These are phyloP conservation scores for Tympanopsis confertula DNA, from an alignment of 2,329 filamentous ascomycete species.

Conservation along the genomic window DNA sequence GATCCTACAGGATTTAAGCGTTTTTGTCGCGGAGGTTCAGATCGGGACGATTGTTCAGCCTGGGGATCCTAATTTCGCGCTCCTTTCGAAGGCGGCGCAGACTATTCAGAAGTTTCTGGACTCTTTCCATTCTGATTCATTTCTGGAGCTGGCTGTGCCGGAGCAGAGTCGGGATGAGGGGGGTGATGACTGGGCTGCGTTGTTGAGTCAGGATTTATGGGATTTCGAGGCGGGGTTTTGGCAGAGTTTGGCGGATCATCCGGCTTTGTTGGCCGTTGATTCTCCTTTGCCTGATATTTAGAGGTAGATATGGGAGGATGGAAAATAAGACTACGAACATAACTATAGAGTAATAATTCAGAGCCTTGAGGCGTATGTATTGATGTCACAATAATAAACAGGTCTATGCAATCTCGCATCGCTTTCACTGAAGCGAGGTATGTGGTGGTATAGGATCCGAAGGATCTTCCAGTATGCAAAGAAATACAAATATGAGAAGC, in stretches of 20 bases:
- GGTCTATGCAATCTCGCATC: too few species aligned
- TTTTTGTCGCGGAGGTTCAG: slow-evolving; percentile 17
- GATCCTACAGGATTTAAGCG: slow-evolving; percentile 15
- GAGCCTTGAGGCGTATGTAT: too few species aligned
- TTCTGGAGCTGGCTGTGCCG: too few species aligned
- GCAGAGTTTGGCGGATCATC: slow-evolving; percentile 16
- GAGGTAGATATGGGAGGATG: too few species aligned
- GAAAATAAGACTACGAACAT: too few species aligned
- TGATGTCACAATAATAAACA: too few species aligned
- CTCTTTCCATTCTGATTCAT: slow-evolving; percentile 2
- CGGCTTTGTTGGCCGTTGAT: slow-evolving; percentile 5
- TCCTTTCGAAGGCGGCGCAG: slow-evolving; percentile 12
- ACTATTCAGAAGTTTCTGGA: slow-evolving; percentile 15
- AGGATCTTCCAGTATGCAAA: too few species aligned
- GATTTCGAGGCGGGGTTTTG: slow-evolving; percentile 18
- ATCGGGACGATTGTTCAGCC: slow-evolving; percentile 13
- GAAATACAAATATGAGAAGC: too few species aligned
- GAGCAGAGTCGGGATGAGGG: slow-evolving; percentile 1
- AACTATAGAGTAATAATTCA: too few species aligned
- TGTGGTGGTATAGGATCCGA: too few species aligned
- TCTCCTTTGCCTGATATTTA: not conserved
- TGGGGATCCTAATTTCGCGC: slow-evolving; percentile 14
- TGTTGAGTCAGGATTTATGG: slow-evolving; percentile 8
- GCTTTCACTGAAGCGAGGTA: too few species aligned
- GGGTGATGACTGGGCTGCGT: slow-evolving; percentile 5